Evolutionary conservation across 1,139 yeast genomes (phyloP).

Genomic region (Suhomyces bribrorum): DNA sequence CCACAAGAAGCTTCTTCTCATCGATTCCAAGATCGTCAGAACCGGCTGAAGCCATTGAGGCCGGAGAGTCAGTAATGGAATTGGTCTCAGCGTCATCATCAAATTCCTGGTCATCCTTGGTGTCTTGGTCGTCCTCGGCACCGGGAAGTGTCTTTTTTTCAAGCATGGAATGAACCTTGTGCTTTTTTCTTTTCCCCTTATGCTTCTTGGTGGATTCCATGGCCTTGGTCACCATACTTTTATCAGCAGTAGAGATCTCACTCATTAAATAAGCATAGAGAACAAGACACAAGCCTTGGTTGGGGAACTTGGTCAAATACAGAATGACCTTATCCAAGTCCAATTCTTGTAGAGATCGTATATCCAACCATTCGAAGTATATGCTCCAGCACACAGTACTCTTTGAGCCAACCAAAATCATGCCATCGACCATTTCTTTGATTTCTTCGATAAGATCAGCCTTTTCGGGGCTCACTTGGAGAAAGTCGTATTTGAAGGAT

Average conservation of each 20-base stretch:
- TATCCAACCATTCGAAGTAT: constrained; percentile 77
- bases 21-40: constrained; percentile 10
- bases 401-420: constrained; percentile 66
- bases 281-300: constrained; percentile 63
- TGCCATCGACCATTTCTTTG: constrained; percentile 62
- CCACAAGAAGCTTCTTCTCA: constrained; percentile 12
- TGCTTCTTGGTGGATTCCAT: constrained; percentile 6
- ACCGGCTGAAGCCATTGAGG: constrained; percentile 7
- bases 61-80: not conserved
- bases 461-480: constrained; percentile 49
- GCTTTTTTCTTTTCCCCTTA: constrained; percentile 10
- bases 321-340: constrained; percentile 48
- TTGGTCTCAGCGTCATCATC: constrained; percentile 17
- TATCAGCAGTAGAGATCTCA: constrained; percentile 63
- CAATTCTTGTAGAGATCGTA: constrained; percentile 46
- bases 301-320: constrained; percentile 59
- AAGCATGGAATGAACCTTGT: not conserved
- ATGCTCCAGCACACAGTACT: constrained; percentile 72
- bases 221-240: constrained; percentile 20
- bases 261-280: constrained; percentile 62
- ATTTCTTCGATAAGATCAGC: constrained; percentile 41
- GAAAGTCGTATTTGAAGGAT: constrained; percentile 54
- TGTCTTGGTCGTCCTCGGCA: constrained; percentile 20
- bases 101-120: constrained; percentile 16
- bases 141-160: constrained; percentile 5